Evolutionary conservation across 2,329 filamentous ascomycete genomes (phyloP).

Genomic region (Zasmidium citrigriseum): DNA sequence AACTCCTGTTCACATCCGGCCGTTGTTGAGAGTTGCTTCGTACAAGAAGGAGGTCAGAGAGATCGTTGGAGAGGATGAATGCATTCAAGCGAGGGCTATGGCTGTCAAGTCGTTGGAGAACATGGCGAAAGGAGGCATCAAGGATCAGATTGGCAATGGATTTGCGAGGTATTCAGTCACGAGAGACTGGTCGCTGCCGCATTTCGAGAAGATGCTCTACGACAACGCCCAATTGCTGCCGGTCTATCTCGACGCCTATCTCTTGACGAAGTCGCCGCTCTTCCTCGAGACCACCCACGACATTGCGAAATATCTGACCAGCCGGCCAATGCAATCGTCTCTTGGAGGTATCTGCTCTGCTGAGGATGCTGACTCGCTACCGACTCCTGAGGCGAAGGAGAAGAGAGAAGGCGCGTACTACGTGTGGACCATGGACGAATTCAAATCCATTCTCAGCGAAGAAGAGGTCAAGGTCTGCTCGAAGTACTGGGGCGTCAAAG

Average conservation of each 20-base stretch:
- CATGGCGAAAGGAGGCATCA: constrained; percentile 72
- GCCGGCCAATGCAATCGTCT: constrained; percentile 64
- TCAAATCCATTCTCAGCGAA: constrained; percentile 71
- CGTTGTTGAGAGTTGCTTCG: constrained; percentile 72
- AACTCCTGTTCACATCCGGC: constrained; percentile 80
- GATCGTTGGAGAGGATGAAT: constrained; percentile 83
- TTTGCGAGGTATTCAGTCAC: constrained; percentile 88
- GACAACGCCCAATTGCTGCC: constrained; percentile 86
- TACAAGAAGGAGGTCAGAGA: constrained; percentile 75
- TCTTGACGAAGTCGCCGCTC: constrained; percentile 66
- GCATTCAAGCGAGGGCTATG: constrained; percentile 73
- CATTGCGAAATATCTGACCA: constrained; percentile 82
- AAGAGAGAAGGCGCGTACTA: constrained; percentile 93
- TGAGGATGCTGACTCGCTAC: constrained; percentile 85
- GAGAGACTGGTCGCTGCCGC: constrained; percentile 86
- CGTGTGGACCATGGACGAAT: constrained; percentile 87
- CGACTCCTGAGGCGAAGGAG: constrained; percentile 71
- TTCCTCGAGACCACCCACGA: constrained; percentile 78
- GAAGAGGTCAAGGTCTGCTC: constrained; percentile 73
- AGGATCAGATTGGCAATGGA: constrained; percentile 75
- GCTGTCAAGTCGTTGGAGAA: constrained; percentile 76
- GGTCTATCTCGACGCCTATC: constrained; percentile 84
- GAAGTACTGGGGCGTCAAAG: constrained; percentile 78
- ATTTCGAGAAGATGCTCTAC: constrained; percentile 96
- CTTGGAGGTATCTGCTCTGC: constrained; percentile 81